These are phyloP conservation scores for Lenzites betulinus DNA, from an alignment of 768 basidiomycete species.

Conservation along the genomic window DNA sequence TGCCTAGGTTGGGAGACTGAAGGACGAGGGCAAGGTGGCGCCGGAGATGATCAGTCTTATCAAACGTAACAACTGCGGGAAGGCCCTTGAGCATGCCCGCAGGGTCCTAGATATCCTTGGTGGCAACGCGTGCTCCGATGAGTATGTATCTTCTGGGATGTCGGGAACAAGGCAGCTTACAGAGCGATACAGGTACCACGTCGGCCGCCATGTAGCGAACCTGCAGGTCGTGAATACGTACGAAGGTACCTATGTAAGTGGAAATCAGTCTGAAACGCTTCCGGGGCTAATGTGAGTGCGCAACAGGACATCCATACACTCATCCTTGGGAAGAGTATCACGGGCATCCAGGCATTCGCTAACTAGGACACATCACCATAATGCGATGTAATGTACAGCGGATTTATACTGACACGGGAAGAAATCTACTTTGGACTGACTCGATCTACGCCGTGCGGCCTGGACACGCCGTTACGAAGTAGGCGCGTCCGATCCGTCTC, in stretches of 20 bases:
- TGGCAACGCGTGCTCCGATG: slow-evolving; percentile 91
- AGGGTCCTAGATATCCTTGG: slow-evolving; percentile 87
- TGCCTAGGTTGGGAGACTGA: slow-evolving; percentile 67
- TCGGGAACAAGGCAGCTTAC: neutral
- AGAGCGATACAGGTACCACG: slow-evolving; percentile 65
- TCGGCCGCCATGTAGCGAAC: slow-evolving; percentile 94
- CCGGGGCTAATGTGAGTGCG: neutral
- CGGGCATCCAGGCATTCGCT: slow-evolving; percentile 84
- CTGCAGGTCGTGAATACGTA: slow-evolving; percentile 96
- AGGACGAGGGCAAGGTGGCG: slow-evolving; percentile 70
- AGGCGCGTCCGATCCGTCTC: no score
- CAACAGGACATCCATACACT: slow-evolving; percentile 84
- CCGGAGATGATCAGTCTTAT: slow-evolving; percentile 96
- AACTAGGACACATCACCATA: slow-evolving; percentile 37
- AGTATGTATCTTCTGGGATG: slow-evolving; percentile 56
- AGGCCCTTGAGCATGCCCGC: slow-evolving; percentile 83
- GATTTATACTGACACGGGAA: no score
- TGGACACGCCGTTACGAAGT: no score
- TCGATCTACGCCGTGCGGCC: no score
- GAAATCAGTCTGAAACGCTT: neutral
- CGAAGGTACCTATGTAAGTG: slow-evolving; percentile 73
- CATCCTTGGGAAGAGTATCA: slow-evolving; percentile 92
- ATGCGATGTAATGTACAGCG: neutral
- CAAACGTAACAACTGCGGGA: slow-evolving; percentile 95
- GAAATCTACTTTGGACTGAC: no score